A percentile compares a stretch with the other conserved stretches of the same genome.
phyloP scores from a whole-genome alignment of 257 asterid species.

The Nicotiana benthamiana region DNA sequence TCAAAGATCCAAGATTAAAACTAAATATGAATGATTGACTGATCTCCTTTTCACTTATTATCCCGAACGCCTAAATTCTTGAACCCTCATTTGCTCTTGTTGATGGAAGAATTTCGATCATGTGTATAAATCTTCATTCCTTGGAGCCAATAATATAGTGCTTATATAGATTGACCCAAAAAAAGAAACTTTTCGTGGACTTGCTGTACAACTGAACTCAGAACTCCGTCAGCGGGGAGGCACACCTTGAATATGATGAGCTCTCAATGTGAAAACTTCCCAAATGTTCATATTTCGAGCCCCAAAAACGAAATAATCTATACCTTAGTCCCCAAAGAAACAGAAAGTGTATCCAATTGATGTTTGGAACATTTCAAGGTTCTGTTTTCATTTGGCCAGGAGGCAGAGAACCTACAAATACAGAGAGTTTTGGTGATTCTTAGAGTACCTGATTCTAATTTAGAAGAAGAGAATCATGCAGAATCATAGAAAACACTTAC shows the following conservation, averaged over 20 bases:
- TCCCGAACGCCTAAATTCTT: neutral
- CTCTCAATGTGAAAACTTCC: neutral
- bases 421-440: neutral
- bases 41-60: neutral
- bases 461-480: neutral
- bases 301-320: neutral
- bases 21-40: neutral
- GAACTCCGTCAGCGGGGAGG: neutral
- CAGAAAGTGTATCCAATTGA: neutral
- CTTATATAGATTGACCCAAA: neutral
- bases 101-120: neutral
- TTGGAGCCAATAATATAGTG: neutral
- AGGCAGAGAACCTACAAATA: neutral
- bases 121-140: neutral
- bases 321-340: neutral
- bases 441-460: neutral
- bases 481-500: neutral
- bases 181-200: neutral
- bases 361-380: neutral
- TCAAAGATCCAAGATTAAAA: neutral
- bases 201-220: neutral
- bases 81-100: neutral
- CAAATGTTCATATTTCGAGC: neutral
- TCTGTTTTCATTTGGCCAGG: neutral
- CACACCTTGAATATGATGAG: neutral